Evolutionary conservation across 2,329 filamentous ascomycete species (phyloP), one percentile per base, ranked within the genome.

Genomic region (Fusarium verrucosum): DNA sequence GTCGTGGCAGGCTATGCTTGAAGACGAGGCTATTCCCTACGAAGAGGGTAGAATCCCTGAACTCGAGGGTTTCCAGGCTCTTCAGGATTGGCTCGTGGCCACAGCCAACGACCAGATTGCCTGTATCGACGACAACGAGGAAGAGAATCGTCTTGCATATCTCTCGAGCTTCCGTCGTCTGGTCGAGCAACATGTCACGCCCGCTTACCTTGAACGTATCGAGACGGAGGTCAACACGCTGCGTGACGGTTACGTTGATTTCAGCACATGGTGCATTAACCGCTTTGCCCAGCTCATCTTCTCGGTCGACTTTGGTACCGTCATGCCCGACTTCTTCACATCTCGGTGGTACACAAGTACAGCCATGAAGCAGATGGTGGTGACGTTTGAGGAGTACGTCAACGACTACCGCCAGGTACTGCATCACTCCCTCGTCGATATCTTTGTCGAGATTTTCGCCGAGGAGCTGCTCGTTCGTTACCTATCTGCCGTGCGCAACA

Each of bases 31-130:
- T 19, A 80, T 82, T 45, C 90, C 88, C 71, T 96, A 92, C 77
- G 89, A 90, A 75, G 74, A 78, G 4, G 81, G 79, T 58, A 81
- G 77, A 62, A 78, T 80, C 13, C 75, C 82, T 6, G 87, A 88
- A 44, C 77, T 88, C 10, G 87, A 90, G 50, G 85, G 87, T 16
- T 89, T 91, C 72, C 92, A 96, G 75, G 87, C 90, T 4, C 81
- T 97, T 25, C 92, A 96, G 75, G 95, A 99, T 79, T 99, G 94
- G 93, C 89, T 99, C 53, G 89, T 99, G 50, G 94, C 95, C 41
- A 92, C 96, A 55, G 95, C 96, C 69, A 99, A 99, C 79, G 95
- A 99, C 79, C 95, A 99, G 77, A 98, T 99, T 75, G 94, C 94
- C 54, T 97, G 93, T 77, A 97, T 99, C 72, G 95, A 98, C 76